Conservation (phyloP, 768 basidiomycete genomes). For the Steccherinum ochraceum region DNA sequence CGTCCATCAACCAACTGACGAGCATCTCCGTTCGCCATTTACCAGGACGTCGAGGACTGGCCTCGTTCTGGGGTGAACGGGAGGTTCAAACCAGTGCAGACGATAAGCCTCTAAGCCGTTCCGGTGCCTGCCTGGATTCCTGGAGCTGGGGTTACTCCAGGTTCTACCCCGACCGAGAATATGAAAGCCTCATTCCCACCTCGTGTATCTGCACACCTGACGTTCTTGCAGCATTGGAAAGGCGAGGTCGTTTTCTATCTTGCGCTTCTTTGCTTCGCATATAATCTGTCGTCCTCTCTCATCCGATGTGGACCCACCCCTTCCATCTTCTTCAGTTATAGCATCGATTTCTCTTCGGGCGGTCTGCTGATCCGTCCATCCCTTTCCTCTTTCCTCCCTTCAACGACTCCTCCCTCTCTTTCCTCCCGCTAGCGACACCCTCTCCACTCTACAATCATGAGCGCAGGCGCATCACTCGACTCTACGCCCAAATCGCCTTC, state of each 20-base stretch:
- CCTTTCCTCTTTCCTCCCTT: background rate
- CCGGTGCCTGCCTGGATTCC: background rate
- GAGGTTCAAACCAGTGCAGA: background rate
- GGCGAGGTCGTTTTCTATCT: background rate
- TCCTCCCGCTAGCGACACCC: slow-evolving; percentile 6
- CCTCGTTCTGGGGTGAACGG: background rate
- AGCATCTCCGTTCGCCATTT: no score
- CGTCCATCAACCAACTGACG: no score
- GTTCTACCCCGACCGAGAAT: slow-evolving; percentile 1
- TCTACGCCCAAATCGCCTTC: slow-evolving; percentile 17
- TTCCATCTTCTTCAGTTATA: background rate
- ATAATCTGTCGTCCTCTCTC: background rate
- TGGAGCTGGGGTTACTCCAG: background rate
- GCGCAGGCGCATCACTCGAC: slow-evolving; percentile 5
- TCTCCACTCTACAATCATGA: slow-evolving; percentile 5
- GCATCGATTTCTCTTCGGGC: background rate
- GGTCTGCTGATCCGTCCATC: background rate
- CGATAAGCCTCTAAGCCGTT: background rate
- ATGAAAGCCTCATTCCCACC: slow-evolving; percentile 4
- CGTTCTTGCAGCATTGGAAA: background rate
- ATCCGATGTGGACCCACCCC: background rate
- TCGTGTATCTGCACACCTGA: slow-evolving; percentile 5
- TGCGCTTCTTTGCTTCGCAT: background rate
- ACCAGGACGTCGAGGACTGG: no score
- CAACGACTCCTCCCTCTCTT: slow-evolving; percentile 10